Evolutionary conservation across 768 basidiomycete species (phyloP), one percentile per base, ranked within the genome.

Genomic region (Tephrocybe rancida): DNA sequence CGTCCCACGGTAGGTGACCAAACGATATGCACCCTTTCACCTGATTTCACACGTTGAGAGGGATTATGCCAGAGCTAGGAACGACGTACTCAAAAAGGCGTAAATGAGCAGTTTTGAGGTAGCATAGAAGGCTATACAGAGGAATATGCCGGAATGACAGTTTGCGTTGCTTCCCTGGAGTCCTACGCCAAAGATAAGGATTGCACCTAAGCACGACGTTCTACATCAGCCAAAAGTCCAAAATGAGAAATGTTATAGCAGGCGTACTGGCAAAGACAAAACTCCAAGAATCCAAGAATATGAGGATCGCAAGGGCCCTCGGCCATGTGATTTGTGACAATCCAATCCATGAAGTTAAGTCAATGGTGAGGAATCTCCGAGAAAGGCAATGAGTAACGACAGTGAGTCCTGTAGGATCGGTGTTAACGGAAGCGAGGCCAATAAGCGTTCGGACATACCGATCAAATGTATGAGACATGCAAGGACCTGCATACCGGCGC

Each of bases 1-100:
- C 62, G 60, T 2, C 64, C 59, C 7, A 62, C 59, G 10, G 67
- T 68, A 3, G 71, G 66, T 14, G 69, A 67, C 79, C 79, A 79
- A 3, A 80, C 76, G 42, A 79, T 69, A 54, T 78, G 72, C 19
- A 79, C 75, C 38, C 74, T 74, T 58, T 80, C 78, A 19, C 74
- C 77, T 79, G 52, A 44, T 48, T 41, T 57, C 42, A 30, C 34
- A n/a, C n/a, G 6, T 19, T 18, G 37, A 10, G 37, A 11, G 7
- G 16, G n/a, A 41, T n/a, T 19, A 3, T 21, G 39, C 3, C 5
- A 41, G 18, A 19, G 9, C 3, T 8, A 41, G 39, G 35, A 37
- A 37, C 14, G 16, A 43, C 32, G 16, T n/a, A 39, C 50, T 45
- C 21, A 22, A 48, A 58, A 80, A 82, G 5, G 70, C 64, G 56